Evolutionary conservation across 495 filamentous ascomycete genomes (phyloP), one percentile per base, ranked within the genome.

Genomic region (Penicillium turbatum): DNA sequence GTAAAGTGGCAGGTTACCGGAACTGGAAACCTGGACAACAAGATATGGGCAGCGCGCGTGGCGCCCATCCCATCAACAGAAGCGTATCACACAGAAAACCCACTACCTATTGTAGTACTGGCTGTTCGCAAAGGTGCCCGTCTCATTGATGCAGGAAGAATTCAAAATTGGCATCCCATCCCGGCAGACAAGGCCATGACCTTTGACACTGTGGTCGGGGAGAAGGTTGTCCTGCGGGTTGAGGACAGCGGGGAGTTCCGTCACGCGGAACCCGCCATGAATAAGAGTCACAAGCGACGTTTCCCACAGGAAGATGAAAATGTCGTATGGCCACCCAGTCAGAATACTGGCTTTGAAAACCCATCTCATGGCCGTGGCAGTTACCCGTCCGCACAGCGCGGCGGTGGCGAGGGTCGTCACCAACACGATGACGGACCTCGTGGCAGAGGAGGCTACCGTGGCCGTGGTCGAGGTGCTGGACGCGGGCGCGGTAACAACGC

Each of bases 21-120:
- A 16, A 83, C 85, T 12, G 89, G 81, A 7, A 77, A 77, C 45
- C 86, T 79, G 57, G 87, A 96, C 47, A 84, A 90, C 66, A 86
- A 79, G 55, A 76, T 97, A 48, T 97, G 91, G 90, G 95, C 92
- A 19, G 91, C 85, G 26, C 79, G 82, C 31, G 79, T 96, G 35
- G 77, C 78, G 26, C 90, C 92, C 8, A 77, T 92, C 1, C 86
- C 87, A 1, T 66, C 76, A 13, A 80, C 73, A 5, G 80, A 82
- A 21, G 72, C 75, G 44, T 82, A 81, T 59, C 85, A 91, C 71
- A 90, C 89, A 9, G 86, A 92, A 40, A 90, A 88, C 58, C 75
- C 78, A 26, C 71, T 74, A 6, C 90, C 89, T 13, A 73, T 86
- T n/a, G 80, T 95, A 30, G 86, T 95, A 11, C 72, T 95, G 37